Conservation (phyloP, 495 filamentous ascomycete species). For the Trichoderma asperelloides region DNA sequence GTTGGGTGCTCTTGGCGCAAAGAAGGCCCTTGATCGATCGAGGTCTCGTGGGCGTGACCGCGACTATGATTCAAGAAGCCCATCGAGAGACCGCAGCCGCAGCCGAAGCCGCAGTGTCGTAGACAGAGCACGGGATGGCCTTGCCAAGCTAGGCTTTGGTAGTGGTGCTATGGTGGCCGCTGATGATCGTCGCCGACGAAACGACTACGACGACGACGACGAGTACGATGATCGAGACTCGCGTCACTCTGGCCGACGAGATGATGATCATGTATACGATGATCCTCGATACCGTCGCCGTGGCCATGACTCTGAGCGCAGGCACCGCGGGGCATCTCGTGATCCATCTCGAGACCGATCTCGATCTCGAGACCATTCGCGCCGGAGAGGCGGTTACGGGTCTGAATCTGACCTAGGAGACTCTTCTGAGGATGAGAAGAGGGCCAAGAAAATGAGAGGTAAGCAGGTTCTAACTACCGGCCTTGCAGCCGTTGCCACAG, state of each 20-base stretch:
- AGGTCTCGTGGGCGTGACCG: conserved; percentile 40
- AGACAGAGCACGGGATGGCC: conserved; percentile 31
- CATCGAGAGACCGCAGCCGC: conserved; percentile 28
- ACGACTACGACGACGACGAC: conserved; percentile 22
- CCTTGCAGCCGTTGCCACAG: conserved; percentile 77
- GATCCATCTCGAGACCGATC: conserved; percentile 34
- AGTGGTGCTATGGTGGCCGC: conserved; percentile 23
- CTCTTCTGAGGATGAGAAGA: conserved; percentile 69
- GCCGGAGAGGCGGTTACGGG: conserved; percentile 28
- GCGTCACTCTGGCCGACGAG: conserved; percentile 22
- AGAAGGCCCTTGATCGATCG: conserved; percentile 67
- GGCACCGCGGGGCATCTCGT: conserved; percentile 37
- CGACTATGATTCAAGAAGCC: conserved; percentile 38
- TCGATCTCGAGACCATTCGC: conserved; percentile 27
- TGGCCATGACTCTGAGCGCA: conserved; percentile 11
- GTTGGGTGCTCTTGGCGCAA: conserved; percentile 68
- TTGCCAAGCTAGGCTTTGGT: conserved; percentile 38
- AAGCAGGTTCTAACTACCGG: conserved; percentile 79
- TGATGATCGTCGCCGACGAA: conserved; percentile 28
- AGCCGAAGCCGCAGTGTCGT: conserved; percentile 45
- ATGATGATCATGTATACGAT: conserved; percentile 43
- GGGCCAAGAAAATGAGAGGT: conserved; percentile 68
- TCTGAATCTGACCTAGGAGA: conserved; percentile 57
- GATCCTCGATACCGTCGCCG: conserved; percentile 40
- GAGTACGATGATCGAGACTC: conserved; percentile 24